phyloP scores from a whole-genome alignment of 2,329 filamentous ascomycete genomes.

The Phialocephala sp. region DNA sequence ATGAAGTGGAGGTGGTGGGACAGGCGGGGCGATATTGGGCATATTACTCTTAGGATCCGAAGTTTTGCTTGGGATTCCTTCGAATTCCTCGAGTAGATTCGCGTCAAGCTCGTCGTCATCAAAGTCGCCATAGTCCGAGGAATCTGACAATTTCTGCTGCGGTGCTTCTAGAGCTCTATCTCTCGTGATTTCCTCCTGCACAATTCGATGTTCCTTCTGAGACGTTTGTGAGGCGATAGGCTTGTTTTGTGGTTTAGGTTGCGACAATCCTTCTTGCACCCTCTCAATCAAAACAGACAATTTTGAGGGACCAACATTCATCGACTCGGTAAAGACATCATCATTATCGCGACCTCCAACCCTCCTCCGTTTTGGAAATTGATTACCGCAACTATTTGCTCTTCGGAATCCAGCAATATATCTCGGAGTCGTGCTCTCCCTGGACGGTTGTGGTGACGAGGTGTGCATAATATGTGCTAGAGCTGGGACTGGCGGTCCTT shows the following conservation, averaged over 20 bases:
- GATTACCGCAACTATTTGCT: slow-evolving; percentile 70
- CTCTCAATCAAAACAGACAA: slow-evolving; percentile 68
- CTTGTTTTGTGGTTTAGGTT: slow-evolving; percentile 25
- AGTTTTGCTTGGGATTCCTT: neutral
- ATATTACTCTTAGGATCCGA: slow-evolving; percentile 49
- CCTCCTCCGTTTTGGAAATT: slow-evolving; percentile 75
- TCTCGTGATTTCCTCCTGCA: neutral
- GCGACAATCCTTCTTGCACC: slow-evolving; percentile 58
- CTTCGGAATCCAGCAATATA: slow-evolving; percentile 61
- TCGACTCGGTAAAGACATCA: slow-evolving; percentile 43
- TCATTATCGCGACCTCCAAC: slow-evolving; percentile 50
- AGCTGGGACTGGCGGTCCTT: slow-evolving; percentile 49
- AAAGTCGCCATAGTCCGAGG: slow-evolving; percentile 47
- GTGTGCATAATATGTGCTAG: slow-evolving; percentile 72
- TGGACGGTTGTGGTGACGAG: slow-evolving; percentile 69
- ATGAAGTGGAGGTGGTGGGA: slow-evolving; percentile 13
- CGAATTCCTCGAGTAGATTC: slow-evolving; percentile 55
- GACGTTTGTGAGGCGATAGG: neutral
- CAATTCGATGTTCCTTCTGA: neutral
- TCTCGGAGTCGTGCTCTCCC: slow-evolving; percentile 47
- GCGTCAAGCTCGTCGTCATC: slow-evolving; percentile 57
- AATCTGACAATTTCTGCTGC: slow-evolving; percentile 18
- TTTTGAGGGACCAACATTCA: slow-evolving; percentile 58
- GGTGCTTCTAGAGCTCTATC: neutral
- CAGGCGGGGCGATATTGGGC: slow-evolving; percentile 13